Evolutionary conservation across 352 stramenopile species (phyloP), one percentile per base, ranked within the genome.

Genomic region (Phytophthora cactorum): DNA sequence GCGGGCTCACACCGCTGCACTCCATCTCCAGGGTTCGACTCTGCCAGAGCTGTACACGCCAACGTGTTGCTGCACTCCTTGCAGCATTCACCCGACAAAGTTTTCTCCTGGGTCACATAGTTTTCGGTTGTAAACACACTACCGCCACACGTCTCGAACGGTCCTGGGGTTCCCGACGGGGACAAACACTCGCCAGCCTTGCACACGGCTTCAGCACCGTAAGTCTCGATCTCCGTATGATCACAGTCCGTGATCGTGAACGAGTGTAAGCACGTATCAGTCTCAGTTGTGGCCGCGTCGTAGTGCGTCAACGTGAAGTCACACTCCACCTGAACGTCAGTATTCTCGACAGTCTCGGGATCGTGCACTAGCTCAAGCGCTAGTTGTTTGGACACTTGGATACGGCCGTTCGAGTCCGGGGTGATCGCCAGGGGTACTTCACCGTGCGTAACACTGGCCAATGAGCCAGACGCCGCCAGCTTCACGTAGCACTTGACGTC

Each of bases 401-500:
- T 55, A 27, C 36, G 49, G 27, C 27, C 25, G 14, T 43, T 39
- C 11, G 47, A n/a, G 1, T 11, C 17, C 2, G 45, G n/a, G 12
- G 54, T 47, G 45, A 39, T 53, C 9, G 43, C 17, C 12, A 59
- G 39, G 4, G 39, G 32, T 32, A 60, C 9, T 3, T 49, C 3
- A 1, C 8, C 41, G 17, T 39, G 47, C 31, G 50, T 51, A 25
- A 60, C 50, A n/a, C 15, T 7, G 15, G 27, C 15, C 22, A 70
- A 11, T 5, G 25, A n/a, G 15, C 45, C 38, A 17, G 9, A 36
- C 25, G 47, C 60, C 9, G 41, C 67, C 14, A 76, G 17, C 11
- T 50, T 68, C 12, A 74, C 31, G 15, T 51, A 68, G 45, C 70
- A 78, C 22, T 72, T 60, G 28, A 78, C 62, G 6, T 59, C 65